Evolutionary conservation across 345 rosid genomes (phyloP), one percentile per base, ranked within the genome.

Genomic region (Mangifera indica): DNA sequence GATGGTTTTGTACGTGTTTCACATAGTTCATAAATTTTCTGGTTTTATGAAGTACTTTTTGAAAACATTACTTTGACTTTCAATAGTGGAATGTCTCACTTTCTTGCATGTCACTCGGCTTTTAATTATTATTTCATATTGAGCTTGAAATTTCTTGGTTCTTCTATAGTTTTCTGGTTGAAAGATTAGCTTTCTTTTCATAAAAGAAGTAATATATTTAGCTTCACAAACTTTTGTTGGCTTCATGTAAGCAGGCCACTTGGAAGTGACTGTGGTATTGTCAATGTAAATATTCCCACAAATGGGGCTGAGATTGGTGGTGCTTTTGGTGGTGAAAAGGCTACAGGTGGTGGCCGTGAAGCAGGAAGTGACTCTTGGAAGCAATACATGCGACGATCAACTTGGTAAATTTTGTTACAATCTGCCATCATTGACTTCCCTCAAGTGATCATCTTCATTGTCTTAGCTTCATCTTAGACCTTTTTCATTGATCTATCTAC

Each of bases 281-380:
- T 95, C 76, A 92, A 92, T 68, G 96, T 95, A 69, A 95, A 95
- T 71, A 92, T 92, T 77, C 98, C 99, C 18, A 95, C 99, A n/a
- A 95, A 94, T 75, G 97, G 97, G 60, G 98, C 97, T 54, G 98
- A 94, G 84, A 94, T 94, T 14, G 97, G 98, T 10, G 98, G 98
- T 58, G 97, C 97, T 44, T 92, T 94, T 57, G 97, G 98, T 14
- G 98, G 98, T 0, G 97, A 92, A 79, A 94, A 92, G 78, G 98
- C 92, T 9, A 92, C 99, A 4, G 97, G 99, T 8, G 98, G 97
- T 67, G 97, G 99, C 65, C 93, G 97, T 70, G 99, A 92, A 86
- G 98, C 98, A 29, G 99, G 99, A 75, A 95, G 98, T 26, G 96
- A 95, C 78, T 91, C 98, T 32, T 95, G 99, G 99, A 95, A 95